A percentile compares a stretch with the other conserved stretches of the same genome.
phyloP scores from a whole-genome alignment of 2,329 filamentous ascomycete genomes.

The Botryosphaeria dothidea region DNA sequence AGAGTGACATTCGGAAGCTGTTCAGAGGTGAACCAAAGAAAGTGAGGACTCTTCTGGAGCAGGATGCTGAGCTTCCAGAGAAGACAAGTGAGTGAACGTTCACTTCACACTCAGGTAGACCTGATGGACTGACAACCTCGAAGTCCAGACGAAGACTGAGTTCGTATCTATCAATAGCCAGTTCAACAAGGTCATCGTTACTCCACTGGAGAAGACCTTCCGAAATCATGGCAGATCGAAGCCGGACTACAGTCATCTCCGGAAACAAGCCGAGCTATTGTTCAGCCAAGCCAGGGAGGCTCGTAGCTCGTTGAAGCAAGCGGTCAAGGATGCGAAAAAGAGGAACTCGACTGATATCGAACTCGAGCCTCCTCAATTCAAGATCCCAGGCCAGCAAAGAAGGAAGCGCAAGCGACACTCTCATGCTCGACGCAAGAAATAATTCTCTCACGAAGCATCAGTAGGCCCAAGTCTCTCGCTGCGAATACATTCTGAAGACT shows the following conservation, averaged over 20 bases:
- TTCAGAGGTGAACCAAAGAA: neutral
- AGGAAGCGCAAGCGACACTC: neutral
- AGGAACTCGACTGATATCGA: neutral
- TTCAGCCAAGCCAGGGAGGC: neutral
- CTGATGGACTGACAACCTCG: neutral
- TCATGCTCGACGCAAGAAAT: neutral
- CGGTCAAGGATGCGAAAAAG: slow-evolving; percentile 2
- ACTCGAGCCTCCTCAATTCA: neutral
- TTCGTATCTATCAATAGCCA: slow-evolving; percentile 11
- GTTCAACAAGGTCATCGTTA: slow-evolving; percentile 4
- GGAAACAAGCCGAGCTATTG: slow-evolving; percentile 1
- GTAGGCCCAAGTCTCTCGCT: neutral
- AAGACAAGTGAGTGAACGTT: neutral
- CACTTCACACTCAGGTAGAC: no score
- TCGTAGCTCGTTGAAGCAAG: slow-evolving; percentile 2
- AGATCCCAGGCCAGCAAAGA: neutral
- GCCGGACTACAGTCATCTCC: slow-evolving; percentile 2
- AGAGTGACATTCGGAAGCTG: neutral
- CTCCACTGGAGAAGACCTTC: slow-evolving; percentile 1
- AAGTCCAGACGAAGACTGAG: slow-evolving; percentile 10
- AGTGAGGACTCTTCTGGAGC: neutral
- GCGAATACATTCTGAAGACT: neutral
- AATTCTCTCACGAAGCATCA: neutral
- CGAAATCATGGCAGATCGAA: neutral
- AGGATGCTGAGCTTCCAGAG: neutral